Base-by-base conservation (phyloP, 2,329 filamentous ascomycete species). In the Cladosporium sp. region DNA sequence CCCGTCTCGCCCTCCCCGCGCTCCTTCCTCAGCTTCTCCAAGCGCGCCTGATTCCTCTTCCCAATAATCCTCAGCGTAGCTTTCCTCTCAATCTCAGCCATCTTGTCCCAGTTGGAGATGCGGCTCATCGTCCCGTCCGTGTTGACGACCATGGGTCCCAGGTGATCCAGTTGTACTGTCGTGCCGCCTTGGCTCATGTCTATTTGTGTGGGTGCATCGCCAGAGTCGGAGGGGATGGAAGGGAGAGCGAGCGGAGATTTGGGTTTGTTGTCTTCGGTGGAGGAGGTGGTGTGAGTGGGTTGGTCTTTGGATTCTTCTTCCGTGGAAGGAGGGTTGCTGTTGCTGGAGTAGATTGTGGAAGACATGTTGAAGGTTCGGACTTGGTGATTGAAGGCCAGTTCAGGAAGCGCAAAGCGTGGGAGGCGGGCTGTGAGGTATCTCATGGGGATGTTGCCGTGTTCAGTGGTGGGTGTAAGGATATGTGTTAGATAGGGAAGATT, bases 71-170 rank as follows among this genome's bases (percentile, higher is more conserved):
- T 74, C 64, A 89, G 57, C 32, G 86, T 88, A 61, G 82, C 86
- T 64, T 79, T 69, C 64, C 74, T 76, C 73, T 90, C 86, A 6
- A 82, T 75, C 20, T 82, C 80, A 2, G 79, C 78, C 86, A 90
- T 89, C 56, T 83, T 72, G 7, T 71, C 74, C 86, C 86, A 91
- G 66, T 91, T 90, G 30, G 77, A 70, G 59, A 91, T 86, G 29
- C 86, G 78, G 51, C 82, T 83, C 58, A 89, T 67, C 7, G 83
- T 83, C 17, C 87, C 87, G 66, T 91, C 84, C 54, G 75, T 72
- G 65, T 89, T 86, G 49, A 90, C 82, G 1, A 91, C 85, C 60
- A 90, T 74, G 1, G 87, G 87, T 0, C 87, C 86, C 19, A 90
- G 71, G 54, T 81, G 77, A 62, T 88, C 84, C 7, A 90, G 77